Base-by-base conservation (phyloP, 139 green algal species). In the Protoeuglena noctilucae region DNA sequence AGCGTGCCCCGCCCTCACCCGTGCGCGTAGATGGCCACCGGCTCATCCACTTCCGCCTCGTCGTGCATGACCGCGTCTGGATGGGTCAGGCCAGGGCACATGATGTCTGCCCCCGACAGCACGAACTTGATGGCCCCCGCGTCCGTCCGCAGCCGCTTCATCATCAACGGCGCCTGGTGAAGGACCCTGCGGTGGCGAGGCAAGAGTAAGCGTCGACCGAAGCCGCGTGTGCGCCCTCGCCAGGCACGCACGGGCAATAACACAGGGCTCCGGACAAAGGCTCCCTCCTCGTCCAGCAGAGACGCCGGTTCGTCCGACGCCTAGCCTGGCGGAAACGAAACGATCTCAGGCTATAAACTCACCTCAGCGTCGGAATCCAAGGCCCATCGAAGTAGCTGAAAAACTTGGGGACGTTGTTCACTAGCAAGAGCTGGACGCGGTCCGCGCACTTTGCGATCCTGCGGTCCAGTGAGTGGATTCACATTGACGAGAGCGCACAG, bases 91-190 rank as follows among this genome's bases (percentile, higher is more conserved):
- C 91, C 91, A 3, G 88, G 91, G 63, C 88, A 96, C 91, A 98
- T 98, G 66, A 98, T 96, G 73, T 98, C 90, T 17, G 91, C 88
- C 2, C 91, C 91, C 4, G 76, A 84, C 39, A 98, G 70, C 39
- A 98, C 90, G 72, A 97, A 98, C 73, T 96, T 97, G 61, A 98
- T 98, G 31, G 90, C 90, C 1, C 91, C 91, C 30, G 71, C 69
- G 64, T 96, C 91, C 2, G 78, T 79, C n/a, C 89, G 64, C 40
- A 97, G 61, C 53, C 76, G 76, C 3, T 64, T 67, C 84, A 93
- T 93, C 61, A 90, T 85, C 26, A 84, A 63, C 16, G 67, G 69
- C n/a, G 4, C 28, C 30, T 40, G 31, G 9, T 48, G 53, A 18
- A 43, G 34, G 9, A 43, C 9, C 9, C 34, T 7, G n/a, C n/a